A percentile compares a stretch with the other conserved stretches of the same genome.
Evolutionary conservation across 2,329 filamentous ascomycete species (phyloP).

Genomic region (Beauveria brongniartii): DNA sequence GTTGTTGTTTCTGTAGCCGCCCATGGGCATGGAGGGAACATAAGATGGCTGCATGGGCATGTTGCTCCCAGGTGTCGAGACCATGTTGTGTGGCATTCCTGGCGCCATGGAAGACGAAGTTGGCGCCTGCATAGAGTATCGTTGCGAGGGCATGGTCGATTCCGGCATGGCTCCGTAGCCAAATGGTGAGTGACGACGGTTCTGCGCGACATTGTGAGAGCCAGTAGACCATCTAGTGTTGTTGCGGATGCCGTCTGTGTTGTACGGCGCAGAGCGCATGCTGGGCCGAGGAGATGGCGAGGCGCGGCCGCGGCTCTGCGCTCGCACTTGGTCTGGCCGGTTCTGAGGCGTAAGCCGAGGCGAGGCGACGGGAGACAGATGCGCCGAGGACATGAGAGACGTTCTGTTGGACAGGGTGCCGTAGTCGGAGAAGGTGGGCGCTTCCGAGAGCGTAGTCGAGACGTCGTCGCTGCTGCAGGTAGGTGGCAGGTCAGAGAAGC

Average conservation of each 20-base stretch:
- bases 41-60: slow-evolving; percentile 37
- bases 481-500: slow-evolving; percentile 58
- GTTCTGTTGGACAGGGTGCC: slow-evolving; percentile 59
- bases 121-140: slow-evolving; percentile 44
- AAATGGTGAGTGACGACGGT: slow-evolving; percentile 50
- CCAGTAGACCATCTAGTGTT: slow-evolving; percentile 74
- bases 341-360: slow-evolving; percentile 56
- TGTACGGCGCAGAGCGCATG: slow-evolving; percentile 63
- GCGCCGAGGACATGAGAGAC: slow-evolving; percentile 62
- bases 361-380: slow-evolving; percentile 65
- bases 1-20: slow-evolving; percentile 29
- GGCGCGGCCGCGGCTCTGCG: slow-evolving; percentile 59
- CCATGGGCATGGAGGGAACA: slow-evolving; percentile 25
- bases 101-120: slow-evolving; percentile 12
- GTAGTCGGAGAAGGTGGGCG: slow-evolving; percentile 61
- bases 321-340: slow-evolving; percentile 53
- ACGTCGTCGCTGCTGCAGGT: slow-evolving; percentile 53
- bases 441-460: slow-evolving; percentile 57
- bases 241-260: slow-evolving; percentile 54
- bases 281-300: slow-evolving; percentile 64
- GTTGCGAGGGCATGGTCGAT: slow-evolving; percentile 47
- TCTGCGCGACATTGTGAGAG: slow-evolving; percentile 53
- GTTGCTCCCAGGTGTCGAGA: slow-evolving; percentile 33
- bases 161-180: slow-evolving; percentile 56
- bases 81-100: slow-evolving; percentile 1